Evolutionary conservation across 306 rosid species (phyloP).

Genomic region (Abrus precatorius): DNA sequence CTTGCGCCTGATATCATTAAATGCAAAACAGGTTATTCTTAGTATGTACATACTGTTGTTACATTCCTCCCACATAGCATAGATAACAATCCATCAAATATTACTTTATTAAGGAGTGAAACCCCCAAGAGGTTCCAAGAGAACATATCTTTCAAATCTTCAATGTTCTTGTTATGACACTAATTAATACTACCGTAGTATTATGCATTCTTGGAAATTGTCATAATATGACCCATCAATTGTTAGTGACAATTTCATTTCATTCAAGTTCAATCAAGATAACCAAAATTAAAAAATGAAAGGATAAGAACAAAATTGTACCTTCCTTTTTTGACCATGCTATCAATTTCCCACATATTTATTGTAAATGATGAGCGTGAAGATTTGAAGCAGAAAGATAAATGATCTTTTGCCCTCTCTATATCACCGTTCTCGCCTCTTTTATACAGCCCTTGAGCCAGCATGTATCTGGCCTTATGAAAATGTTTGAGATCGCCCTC

Average conservation of each 20-base stretch:
- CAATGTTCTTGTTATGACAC: not conserved
- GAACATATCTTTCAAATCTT: constrained; percentile 28
- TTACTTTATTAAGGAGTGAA: constrained; percentile 30
- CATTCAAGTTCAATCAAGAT: constrained; percentile 37
- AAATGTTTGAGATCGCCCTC: constrained; percentile 99
- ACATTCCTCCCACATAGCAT: constrained; percentile 30
- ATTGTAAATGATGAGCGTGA: constrained; percentile 96
- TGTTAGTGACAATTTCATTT: not conserved
- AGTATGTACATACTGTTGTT: constrained; percentile 38
- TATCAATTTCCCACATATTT: constrained; percentile 99
- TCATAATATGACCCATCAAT: constrained; percentile 29
- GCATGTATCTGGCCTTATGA: constrained; percentile 98
- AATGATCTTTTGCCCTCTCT: constrained; percentile 94
- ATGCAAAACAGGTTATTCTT: constrained; percentile 45
- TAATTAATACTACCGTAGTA: constrained; percentile 25
- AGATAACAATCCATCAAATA: constrained; percentile 30
- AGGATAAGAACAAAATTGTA: constrained; percentile 45
- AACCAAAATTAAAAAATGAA: constrained; percentile 27
- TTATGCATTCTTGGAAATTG: constrained; percentile 10
- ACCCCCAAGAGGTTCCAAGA: constrained; percentile 34
- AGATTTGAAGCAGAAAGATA: constrained; percentile 98
- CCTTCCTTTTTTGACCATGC: constrained; percentile 96
- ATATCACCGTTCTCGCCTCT: constrained; percentile 74
- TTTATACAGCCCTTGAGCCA: constrained; percentile 87
- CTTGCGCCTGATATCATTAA: constrained; percentile 75